Evolutionary conservation across 345 rosid species (phyloP).

Genomic region (Turritis glabra): DNA sequence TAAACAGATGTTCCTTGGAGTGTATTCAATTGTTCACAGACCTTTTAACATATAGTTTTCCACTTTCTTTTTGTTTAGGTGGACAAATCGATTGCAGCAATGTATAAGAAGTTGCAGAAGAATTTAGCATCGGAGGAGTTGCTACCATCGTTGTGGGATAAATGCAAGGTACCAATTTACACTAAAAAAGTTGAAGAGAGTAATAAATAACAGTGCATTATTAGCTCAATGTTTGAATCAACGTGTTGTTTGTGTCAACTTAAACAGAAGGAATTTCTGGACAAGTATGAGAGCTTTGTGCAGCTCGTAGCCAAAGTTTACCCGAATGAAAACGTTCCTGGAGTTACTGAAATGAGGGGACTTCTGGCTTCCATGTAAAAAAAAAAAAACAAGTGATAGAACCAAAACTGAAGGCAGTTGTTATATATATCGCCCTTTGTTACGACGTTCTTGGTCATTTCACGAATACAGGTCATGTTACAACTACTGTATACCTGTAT

Average conservation of each 20-base stretch:
- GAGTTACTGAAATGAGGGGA: slow-evolving; percentile 79
- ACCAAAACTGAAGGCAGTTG: background rate
- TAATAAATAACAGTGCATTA: background rate
- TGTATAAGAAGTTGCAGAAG: slow-evolving; percentile 98
- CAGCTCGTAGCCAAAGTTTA: slow-evolving; percentile 89
- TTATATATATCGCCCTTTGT: slow-evolving; percentile 3
- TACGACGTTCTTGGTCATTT: background rate
- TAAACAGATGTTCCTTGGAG: slow-evolving; percentile 37
- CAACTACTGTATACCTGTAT: background rate
- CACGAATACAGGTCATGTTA: background rate
- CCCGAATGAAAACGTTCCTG: slow-evolving; percentile 70
- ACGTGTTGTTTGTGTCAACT: background rate
- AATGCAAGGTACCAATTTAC: slow-evolving; percentile 76
- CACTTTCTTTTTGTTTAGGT: slow-evolving; percentile 47
- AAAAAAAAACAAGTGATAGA: background rate
- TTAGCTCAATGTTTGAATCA: background rate
- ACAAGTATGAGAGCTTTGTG: slow-evolving; percentile 91
- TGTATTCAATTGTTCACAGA: background rate
- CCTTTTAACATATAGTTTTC: background rate
- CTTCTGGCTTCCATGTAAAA: slow-evolving; percentile 78
- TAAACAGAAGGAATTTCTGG: slow-evolving; percentile 89
- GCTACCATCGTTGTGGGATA: slow-evolving; percentile 95
- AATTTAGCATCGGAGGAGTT: slow-evolving; percentile 88
- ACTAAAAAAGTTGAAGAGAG: background rate
- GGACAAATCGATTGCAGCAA: slow-evolving; percentile 80